These are phyloP conservation scores for Saccharomycopsis synnaedendra DNA, from an alignment of 805 yeast species.

Conservation along the genomic window DNA sequence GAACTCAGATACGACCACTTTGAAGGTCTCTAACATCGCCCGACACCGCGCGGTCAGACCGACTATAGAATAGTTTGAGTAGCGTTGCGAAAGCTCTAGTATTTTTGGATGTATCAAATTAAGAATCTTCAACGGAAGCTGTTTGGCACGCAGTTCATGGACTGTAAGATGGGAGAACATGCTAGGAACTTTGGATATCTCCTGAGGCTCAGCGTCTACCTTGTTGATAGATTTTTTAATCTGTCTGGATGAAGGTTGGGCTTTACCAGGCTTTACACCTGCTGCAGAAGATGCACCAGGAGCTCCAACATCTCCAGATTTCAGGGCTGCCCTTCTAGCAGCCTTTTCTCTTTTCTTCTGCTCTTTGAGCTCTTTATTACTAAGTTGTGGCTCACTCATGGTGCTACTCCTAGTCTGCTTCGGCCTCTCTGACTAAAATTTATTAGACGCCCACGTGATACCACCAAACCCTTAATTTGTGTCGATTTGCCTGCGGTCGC, in stretches of 20 bases:
- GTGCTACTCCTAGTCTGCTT: neutral
- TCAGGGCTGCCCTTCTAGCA: slow-evolving; percentile 83
- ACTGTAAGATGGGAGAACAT: slow-evolving; percentile 74
- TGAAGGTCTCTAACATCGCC: slow-evolving; percentile 78
- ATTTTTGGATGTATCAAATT: slow-evolving; percentile 82
- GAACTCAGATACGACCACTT: slow-evolving; percentile 68
- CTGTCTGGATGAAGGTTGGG: slow-evolving; percentile 39
- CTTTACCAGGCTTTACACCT: slow-evolving; percentile 24
- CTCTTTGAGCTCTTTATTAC: slow-evolving; percentile 80
- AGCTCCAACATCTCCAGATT: slow-evolving; percentile 24
- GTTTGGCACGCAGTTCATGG: slow-evolving; percentile 54
- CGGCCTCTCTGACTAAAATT: too few species aligned
- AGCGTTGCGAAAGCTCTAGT: slow-evolving; percentile 63
- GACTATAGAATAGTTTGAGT: slow-evolving; percentile 74
- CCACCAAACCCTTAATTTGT: too few species aligned
- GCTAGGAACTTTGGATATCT: slow-evolving; percentile 42
- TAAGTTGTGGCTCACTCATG: slow-evolving; percentile 20
- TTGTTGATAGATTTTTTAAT: slow-evolving; percentile 37
- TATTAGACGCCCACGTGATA: too few species aligned
- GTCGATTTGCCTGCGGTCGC: too few species aligned
- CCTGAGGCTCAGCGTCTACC: slow-evolving; percentile 20
- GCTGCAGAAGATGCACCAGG: neutral
- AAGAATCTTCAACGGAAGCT: slow-evolving; percentile 34
- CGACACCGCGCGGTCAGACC: slow-evolving; percentile 83
- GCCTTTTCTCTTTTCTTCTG: slow-evolving; percentile 83